Evolutionary conservation across 768 basidiomycete species (phyloP).

Genomic region (Tylopilus intermedius): DNA sequence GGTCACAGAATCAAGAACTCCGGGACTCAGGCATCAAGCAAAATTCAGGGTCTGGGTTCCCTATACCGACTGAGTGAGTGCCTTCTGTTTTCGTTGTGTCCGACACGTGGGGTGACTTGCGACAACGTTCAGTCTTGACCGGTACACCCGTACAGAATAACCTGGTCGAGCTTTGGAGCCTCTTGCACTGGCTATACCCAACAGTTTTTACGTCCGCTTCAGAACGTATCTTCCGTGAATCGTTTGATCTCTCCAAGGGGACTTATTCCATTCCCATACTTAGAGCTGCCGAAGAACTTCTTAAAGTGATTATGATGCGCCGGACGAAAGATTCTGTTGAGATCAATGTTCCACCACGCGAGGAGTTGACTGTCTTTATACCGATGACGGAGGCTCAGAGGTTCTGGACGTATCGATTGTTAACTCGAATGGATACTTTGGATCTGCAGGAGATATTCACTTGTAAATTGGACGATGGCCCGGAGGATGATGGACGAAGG

Average conservation of each 20-base stretch:
- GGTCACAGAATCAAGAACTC: slow-evolving; percentile 73
- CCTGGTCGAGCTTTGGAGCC: slow-evolving; percentile 51
- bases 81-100: not conserved
- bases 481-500: slow-evolving; percentile 32
- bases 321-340: slow-evolving; percentile 53
- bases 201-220: slow-evolving; percentile 46
- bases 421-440: slow-evolving; percentile 47
- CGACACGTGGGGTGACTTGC: not conserved
- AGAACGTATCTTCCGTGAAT: slow-evolving; percentile 43
- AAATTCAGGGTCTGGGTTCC: slow-evolving; percentile 52
- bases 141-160: slow-evolving; percentile 75
- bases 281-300: slow-evolving; percentile 43
- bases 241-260: slow-evolving; percentile 52
- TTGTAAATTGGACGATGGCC: slow-evolving; percentile 23
- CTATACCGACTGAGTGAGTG: slow-evolving; percentile 50
- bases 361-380: slow-evolving; percentile 53
- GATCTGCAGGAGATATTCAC: slow-evolving; percentile 48
- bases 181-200: slow-evolving; percentile 56
- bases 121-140: slow-evolving; percentile 46
- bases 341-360: slow-evolving; percentile 48
- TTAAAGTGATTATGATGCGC: slow-evolving; percentile 53
- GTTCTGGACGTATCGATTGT: slow-evolving; percentile 56
- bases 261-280: slow-evolving; percentile 48
- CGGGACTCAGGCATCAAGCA: slow-evolving; percentile 48
- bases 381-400: slow-evolving; percentile 56